Evolutionary conservation across 2,329 filamentous ascomycete species (phyloP).

Genomic region (Fusarium tricinctum): DNA sequence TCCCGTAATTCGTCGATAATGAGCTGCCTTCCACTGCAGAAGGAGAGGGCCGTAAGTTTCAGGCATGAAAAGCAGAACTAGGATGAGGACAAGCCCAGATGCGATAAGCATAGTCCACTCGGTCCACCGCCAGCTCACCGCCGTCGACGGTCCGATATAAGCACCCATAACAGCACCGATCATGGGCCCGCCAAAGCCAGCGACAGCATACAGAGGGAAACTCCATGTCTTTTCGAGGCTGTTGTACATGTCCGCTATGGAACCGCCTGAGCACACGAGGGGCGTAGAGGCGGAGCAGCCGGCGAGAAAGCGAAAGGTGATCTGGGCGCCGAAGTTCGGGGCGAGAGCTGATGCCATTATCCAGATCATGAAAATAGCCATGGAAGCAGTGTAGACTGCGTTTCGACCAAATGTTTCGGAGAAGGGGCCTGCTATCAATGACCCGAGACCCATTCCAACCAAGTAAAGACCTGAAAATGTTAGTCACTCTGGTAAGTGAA

Average conservation of each 20-base stretch:
- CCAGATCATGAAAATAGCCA: slow-evolving; percentile 60
- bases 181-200: slow-evolving; percentile 59
- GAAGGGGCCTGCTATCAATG: slow-evolving; percentile 55
- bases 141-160: slow-evolving; percentile 73
- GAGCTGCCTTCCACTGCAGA: slow-evolving; percentile 71
- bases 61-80: slow-evolving; percentile 72
- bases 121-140: slow-evolving; percentile 70
- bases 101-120: slow-evolving; percentile 77
- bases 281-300: slow-evolving; percentile 63
- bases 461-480: slow-evolving; percentile 48
- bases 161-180: slow-evolving; percentile 65
- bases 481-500: rapidly evolving
- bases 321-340: slow-evolving; percentile 58
- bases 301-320: slow-evolving; percentile 63
- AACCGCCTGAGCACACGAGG: slow-evolving; percentile 59
- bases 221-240: slow-evolving; percentile 54
- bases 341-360: slow-evolving; percentile 61
- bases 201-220: slow-evolving; percentile 63
- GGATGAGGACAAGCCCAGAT: slow-evolving; percentile 67
- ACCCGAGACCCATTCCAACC: slow-evolving; percentile 56
- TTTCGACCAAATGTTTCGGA: slow-evolving; percentile 59
- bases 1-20: slow-evolving; percentile 71
- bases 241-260: slow-evolving; percentile 58
- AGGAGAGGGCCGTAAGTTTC: slow-evolving; percentile 74
- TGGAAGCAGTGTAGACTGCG: slow-evolving; percentile 56